phyloP scores from a whole-genome alignment of 257 asterid species.

The Agastache rugosa region DNA sequence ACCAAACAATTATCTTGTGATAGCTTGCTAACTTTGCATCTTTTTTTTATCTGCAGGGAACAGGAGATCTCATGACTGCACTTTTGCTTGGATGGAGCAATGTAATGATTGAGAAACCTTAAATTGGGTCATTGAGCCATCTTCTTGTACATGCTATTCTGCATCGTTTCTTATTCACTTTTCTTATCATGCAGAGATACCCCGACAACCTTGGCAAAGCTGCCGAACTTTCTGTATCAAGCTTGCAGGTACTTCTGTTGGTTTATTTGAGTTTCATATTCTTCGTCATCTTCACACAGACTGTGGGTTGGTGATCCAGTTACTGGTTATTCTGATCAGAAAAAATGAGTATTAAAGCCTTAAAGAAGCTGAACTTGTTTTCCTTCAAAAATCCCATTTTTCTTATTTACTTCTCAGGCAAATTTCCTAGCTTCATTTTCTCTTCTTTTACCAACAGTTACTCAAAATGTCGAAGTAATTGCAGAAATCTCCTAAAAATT shows the following conservation, averaged over 20 bases:
- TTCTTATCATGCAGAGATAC: slow-evolving; percentile 64
- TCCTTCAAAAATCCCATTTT: no score
- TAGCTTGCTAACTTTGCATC: slow-evolving; percentile 21
- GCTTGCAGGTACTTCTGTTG: slow-evolving; percentile 74
- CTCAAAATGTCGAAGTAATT: neutral
- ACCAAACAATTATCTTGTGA: slow-evolving; percentile 12
- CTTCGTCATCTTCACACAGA: neutral
- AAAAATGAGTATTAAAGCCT: no score
- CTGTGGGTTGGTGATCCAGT: neutral
- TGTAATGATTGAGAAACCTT: slow-evolving; percentile 52
- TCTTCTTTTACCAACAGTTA: neutral
- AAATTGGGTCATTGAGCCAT: slow-evolving; percentile 24
- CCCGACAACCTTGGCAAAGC: slow-evolving; percentile 90
- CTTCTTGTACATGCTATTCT: slow-evolving; percentile 20
- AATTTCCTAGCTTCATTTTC: no score
- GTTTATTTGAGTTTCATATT: neutral
- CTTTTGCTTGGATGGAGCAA: slow-evolving; percentile 98
- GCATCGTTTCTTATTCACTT: slow-evolving; percentile 33
- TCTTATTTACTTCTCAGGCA: no score
- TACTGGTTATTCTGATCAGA: neutral
- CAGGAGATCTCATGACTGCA: slow-evolving; percentile 92
- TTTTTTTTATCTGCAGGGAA: slow-evolving; percentile 73
- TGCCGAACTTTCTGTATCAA: slow-evolving; percentile 96
- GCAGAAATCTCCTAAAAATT: neutral
- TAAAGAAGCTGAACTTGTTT: no score